phyloP scores from a whole-genome alignment of 176 grass and related monocot genomes.

The Puya raimondii region DNA sequence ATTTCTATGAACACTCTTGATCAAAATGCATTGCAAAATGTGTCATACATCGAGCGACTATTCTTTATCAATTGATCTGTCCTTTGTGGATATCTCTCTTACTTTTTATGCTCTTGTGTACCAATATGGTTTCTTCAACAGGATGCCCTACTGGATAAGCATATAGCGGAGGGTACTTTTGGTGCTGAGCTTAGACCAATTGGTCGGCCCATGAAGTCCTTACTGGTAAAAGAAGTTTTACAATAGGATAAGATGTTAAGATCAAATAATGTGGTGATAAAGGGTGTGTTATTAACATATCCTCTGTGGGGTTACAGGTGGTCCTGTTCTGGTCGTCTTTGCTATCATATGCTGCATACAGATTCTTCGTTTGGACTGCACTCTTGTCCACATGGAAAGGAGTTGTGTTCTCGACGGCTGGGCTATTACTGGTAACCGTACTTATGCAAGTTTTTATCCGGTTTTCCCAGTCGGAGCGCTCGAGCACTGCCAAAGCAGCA shows the following conservation, averaged over 20 bases:
- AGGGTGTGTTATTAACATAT: no score
- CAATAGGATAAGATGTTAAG: background rate
- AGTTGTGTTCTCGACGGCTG: conserved; percentile 27
- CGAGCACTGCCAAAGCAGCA: conserved; percentile 48
- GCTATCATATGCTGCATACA: conserved; percentile 43
- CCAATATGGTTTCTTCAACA: conserved; percentile 6
- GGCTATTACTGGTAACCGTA: conserved; percentile 35
- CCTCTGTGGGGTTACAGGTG: conserved; percentile 29
- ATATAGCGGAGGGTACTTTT: conserved; percentile 62
- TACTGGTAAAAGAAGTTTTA: conserved; percentile 49
- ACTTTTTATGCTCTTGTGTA: background rate
- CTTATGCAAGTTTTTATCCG: conserved; percentile 59
- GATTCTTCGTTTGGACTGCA: conserved; percentile 56
- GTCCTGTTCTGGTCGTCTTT: conserved; percentile 56
- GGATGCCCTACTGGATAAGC: conserved; percentile 80
- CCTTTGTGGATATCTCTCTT: no score
- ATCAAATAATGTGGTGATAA: no score
- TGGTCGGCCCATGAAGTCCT: conserved; percentile 75
- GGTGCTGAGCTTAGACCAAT: conserved; percentile 66
- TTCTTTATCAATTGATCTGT: background rate
- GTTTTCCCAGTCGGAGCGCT: conserved; percentile 62
- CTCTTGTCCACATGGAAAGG: conserved; percentile 63
- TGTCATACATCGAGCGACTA: background rate
- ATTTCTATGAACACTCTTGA: background rate
- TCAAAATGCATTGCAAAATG: background rate